A percentile compares a stretch with the other conserved stretches of the same genome.
Evolutionary conservation across 176 grass and related monocot species (phyloP).

Genomic region (Tillandsia fasciculata): DNA sequence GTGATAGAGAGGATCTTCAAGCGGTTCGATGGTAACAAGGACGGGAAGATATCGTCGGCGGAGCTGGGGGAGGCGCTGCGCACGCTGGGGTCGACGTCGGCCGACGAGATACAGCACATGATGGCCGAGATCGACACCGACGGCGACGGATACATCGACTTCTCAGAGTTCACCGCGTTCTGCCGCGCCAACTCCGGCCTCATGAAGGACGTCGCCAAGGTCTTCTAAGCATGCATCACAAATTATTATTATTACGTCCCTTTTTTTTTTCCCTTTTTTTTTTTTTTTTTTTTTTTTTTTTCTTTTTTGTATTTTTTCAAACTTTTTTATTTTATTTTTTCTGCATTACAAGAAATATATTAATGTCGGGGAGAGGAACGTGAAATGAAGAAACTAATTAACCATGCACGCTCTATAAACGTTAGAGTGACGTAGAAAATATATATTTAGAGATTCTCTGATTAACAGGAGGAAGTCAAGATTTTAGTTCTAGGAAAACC

Average conservation of each 20-base stretch:
- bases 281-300: neutral
- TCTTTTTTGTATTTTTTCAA: neutral
- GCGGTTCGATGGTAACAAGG: slow-evolving; percentile 69
- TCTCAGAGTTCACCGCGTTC: slow-evolving; percentile 72
- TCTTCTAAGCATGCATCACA: slow-evolving; percentile 34
- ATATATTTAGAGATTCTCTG: no score
- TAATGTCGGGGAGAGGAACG: no score
- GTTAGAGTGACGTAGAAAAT: no score
- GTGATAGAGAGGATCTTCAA: slow-evolving; percentile 72
- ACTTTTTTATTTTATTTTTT: neutral
- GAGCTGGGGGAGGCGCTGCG: slow-evolving; percentile 73
- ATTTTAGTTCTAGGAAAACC: no score
- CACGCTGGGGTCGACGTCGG: slow-evolving; percentile 62
- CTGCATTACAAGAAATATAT: no score
- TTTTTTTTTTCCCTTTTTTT: neutral
- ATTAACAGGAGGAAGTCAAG: no score
- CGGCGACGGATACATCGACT: slow-evolving; percentile 78
- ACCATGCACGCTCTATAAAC: no score
- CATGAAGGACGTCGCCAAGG: slow-evolving; percentile 92
- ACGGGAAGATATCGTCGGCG: slow-evolving; percentile 74
- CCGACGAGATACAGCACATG: slow-evolving; percentile 78
- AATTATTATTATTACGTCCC: neutral
- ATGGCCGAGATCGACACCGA: slow-evolving; percentile 95
- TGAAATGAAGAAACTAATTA: no score
- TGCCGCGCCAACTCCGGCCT: slow-evolving; percentile 79